phyloP scores from a whole-genome alignment of 2,329 filamentous ascomycete genomes.

The Colletotrichum filicis region DNA sequence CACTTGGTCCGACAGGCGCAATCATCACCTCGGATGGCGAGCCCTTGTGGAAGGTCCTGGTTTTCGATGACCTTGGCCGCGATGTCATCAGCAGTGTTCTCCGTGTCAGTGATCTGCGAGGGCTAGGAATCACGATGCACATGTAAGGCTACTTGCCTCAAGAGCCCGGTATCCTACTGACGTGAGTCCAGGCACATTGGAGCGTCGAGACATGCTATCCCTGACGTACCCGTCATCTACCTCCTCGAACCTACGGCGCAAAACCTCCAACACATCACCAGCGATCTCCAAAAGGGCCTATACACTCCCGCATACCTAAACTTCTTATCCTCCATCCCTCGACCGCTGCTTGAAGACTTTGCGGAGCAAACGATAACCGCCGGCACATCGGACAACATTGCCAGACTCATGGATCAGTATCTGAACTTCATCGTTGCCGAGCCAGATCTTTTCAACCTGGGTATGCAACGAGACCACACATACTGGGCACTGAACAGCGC shows the following conservation, averaged over 20 bases:
- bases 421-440: conserved; percentile 97
- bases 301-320: conserved; percentile 97
- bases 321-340: conserved; percentile 92
- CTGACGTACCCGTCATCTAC: conserved; percentile 96
- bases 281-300: conserved; percentile 85
- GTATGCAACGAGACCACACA: conserved; percentile 82
- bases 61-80: conserved; percentile 90
- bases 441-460: conserved; percentile 93
- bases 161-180: conserved; percentile 38
- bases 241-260: conserved; percentile 87
- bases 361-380: conserved; percentile 86
- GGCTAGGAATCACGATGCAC: conserved; percentile 97
- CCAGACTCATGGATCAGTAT: conserved; percentile 96
- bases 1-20: conserved; percentile 75
- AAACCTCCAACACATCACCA: conserved; percentile 86
- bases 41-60: conserved; percentile 96
- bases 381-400: conserved; percentile 88
- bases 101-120: conserved; percentile 89
- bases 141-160: conserved; percentile 65
- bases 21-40: conserved; percentile 89
- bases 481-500: conserved; percentile 98
- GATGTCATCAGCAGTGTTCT: conserved; percentile 98
- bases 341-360: conserved; percentile 93
- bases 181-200: conserved; percentile 74
- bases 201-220: conserved; percentile 86